Evolutionary conservation across 1,139 yeast genomes (phyloP).

Genomic region (Taiozyma onychis): DNA sequence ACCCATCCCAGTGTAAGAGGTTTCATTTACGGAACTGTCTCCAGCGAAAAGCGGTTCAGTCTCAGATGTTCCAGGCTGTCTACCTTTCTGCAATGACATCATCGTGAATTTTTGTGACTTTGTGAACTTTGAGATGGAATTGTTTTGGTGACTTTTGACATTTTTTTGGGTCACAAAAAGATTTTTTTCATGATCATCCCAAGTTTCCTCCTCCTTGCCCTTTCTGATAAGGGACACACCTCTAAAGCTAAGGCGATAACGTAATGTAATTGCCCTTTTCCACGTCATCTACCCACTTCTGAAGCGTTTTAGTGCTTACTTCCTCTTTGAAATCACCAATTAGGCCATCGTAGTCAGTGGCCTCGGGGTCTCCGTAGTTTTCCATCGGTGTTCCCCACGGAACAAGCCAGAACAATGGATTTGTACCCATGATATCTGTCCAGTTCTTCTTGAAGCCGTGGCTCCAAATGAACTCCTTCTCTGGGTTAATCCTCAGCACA

Average conservation of each 20-base stretch:
- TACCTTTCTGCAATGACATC: background rate
- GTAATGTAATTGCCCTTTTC: conserved; percentile 9
- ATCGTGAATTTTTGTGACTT: background rate
- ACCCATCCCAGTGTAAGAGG: background rate
- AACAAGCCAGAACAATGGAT: conserved; percentile 14
- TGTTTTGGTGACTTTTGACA: background rate
- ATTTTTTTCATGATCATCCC: background rate
- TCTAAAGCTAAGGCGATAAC: background rate
- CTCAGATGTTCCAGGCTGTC: background rate
- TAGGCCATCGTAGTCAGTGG: conserved; percentile 5
- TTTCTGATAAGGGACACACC: background rate
- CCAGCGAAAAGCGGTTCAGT: background rate
- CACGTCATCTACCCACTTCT: conserved; percentile 4
- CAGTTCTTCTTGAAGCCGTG: conserved; percentile 23
- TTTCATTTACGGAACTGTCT: background rate
- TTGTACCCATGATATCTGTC: conserved; percentile 17
- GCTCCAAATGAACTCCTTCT: conserved; percentile 23
- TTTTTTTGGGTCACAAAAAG: background rate
- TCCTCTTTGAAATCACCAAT: conserved; percentile 17
- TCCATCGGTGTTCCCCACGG: conserved; percentile 13
- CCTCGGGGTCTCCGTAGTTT: background rate
- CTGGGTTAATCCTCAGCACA: conserved; percentile 22
- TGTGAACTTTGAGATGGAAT: background rate
- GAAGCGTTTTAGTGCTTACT: conserved; percentile 6
- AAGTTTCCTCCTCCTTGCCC: background rate